Base-by-base conservation (phyloP, 805 yeast species). In the Suhomyces tanzawaensis region DNA sequence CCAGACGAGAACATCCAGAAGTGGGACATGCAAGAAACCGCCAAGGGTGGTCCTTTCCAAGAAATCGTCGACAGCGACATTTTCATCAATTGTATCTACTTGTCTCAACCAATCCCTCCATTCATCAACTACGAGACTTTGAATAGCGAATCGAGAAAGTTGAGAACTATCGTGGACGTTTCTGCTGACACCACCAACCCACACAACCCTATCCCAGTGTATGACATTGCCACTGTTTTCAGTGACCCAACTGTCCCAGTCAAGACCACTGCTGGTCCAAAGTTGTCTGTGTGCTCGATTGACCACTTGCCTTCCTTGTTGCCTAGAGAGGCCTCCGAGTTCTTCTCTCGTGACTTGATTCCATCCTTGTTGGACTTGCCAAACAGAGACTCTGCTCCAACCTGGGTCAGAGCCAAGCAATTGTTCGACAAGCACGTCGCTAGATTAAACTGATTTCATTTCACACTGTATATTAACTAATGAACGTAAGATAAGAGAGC, bases 161-260 rank as follows among this genome's bases (percentile, higher is more conserved):
- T 93, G 58, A 79, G 91, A 64, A 87, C 95, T 13, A 88, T 93
- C 44, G 97, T 93, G 37, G 99, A 93, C 64, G 99, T 93, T 41
- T 86, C 96, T 36, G 99, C 99, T 40, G 99, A 93, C 69, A 93
- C 98, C 33, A 93, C 99, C 39, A 93, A 93, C 66, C 97, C 97
- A 44, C 91, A 89, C 73, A 93, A 93, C 71, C 99, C 99, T 41
- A 78, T 93, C 42, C 99, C 99, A 45, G 91, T 93, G 38, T 95
- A 93, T 66, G 71, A 79, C 17, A 73, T 87, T 49, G 95, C 96
- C 40, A 91, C 99, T 19, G 89, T 83, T 5, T 93, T 93, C 72
- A 77, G 78, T 48, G 78, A 87, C 52, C 99, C 99, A 48, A 90
- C 96, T 2, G 97, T 87, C 32, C 63, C 66, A 6, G 99, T 91